Conservation (phyloP, 2,329 filamentous ascomycete genomes). For the Biscogniauxia marginata region DNA sequence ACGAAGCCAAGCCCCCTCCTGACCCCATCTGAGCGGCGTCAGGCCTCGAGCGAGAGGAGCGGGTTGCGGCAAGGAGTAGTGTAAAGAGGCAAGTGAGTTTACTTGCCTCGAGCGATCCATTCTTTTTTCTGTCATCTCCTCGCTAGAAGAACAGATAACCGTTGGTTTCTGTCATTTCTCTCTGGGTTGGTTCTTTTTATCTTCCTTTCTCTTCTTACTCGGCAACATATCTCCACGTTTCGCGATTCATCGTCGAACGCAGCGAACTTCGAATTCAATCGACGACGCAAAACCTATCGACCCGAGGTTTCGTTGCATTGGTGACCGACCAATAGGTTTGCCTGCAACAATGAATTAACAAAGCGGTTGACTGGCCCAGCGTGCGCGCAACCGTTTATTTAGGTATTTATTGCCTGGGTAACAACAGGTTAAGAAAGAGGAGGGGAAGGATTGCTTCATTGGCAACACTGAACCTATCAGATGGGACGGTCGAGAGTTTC, state of each 20-base stretch:
- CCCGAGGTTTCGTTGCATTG: no score
- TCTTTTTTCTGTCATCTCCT: neutral
- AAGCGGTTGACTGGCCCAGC: no score
- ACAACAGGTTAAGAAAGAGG: no score
- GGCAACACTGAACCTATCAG: no score
- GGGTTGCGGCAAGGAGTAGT: neutral
- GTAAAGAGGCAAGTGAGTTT: neutral
- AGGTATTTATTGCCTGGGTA: no score
- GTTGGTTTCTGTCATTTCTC: neutral
- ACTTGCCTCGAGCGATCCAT: neutral
- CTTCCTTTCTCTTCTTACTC: neutral
- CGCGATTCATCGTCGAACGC: neutral
- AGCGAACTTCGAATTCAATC: no score
- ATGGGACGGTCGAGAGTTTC: no score
- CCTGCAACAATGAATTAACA: no score
- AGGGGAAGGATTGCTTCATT: no score
- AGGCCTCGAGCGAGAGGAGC: neutral
- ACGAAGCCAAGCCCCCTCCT: neutral
- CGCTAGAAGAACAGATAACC: neutral
- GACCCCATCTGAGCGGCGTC: neutral
- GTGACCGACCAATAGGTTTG: no score
- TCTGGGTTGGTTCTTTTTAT: neutral
- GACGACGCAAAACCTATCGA: no score
- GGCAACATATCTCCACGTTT: neutral
- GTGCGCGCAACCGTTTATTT: no score